These are phyloP conservation scores for Furcasterigmium sp. DNA, from an alignment of 2,329 filamentous ascomycete genomes.

Conservation along the genomic window DNA sequence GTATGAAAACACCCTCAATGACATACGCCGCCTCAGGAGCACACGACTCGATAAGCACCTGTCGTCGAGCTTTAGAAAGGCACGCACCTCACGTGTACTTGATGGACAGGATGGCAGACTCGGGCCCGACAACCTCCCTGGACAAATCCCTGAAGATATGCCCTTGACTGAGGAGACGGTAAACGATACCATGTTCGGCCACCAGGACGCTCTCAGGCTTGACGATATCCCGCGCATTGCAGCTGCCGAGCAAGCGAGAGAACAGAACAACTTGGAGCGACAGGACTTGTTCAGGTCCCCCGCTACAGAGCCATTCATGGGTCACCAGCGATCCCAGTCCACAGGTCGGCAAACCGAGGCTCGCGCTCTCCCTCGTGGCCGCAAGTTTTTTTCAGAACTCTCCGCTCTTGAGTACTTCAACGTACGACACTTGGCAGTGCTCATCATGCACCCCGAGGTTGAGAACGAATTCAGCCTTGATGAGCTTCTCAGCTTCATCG, in stretches of 20 bases:
- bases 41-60: conserved; percentile 92
- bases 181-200: conserved; percentile 79
- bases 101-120: conserved; percentile 71
- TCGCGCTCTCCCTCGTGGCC: conserved; percentile 41
- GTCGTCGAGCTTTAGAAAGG: conserved; percentile 87
- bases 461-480: conserved; percentile 90
- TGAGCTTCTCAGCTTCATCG: conserved; percentile 86
- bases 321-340: conserved; percentile 56
- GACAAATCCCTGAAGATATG: conserved; percentile 74
- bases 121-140: conserved; percentile 24
- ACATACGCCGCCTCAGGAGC: conserved; percentile 86
- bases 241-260: conserved; percentile 88
- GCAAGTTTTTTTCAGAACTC: conserved; percentile 93
- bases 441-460: conserved; percentile 90
- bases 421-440: conserved; percentile 86
- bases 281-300: conserved; percentile 58
- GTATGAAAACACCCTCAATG: conserved; percentile 93
- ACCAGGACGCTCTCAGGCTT: conserved; percentile 85
- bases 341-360: conserved; percentile 45
- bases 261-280: conserved; percentile 76
- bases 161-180: conserved; percentile 63
- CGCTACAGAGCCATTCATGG: conserved; percentile 53
- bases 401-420: conserved; percentile 97
- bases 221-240: conserved; percentile 97
- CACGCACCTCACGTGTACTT: conserved; percentile 86